A percentile compares a stretch with the other conserved stretches of the same genome.
Evolutionary conservation across 768 basidiomycete species (phyloP).

Genomic region (Serendipita sp.): DNA sequence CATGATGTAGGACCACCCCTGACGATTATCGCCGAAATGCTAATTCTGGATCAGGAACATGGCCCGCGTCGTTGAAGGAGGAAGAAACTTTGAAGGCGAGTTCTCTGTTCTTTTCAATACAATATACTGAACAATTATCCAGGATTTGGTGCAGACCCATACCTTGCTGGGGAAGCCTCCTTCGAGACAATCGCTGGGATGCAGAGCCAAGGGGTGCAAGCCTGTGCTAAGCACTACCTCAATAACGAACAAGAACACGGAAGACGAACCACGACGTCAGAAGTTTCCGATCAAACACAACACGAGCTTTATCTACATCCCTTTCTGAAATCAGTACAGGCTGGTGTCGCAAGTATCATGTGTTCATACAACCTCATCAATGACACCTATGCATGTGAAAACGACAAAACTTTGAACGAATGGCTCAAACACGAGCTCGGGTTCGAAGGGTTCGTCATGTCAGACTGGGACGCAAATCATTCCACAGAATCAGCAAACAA

Average conservation of each 20-base stretch:
- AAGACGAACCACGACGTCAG: constrained; percentile 26
- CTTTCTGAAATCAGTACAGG: constrained; percentile 54
- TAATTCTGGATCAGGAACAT: not conserved
- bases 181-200: constrained; percentile 70
- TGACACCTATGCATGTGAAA: constrained; percentile 56
- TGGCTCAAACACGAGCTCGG: constrained; percentile 61
- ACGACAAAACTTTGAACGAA: constrained; percentile 50
- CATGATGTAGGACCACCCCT: constrained; percentile 48
- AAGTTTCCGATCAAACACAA: constrained; percentile 65
- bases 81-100: constrained; percentile 81
- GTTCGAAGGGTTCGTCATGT: constrained; percentile 66
- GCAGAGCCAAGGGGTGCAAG: constrained; percentile 65
- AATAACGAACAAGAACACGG: constrained; percentile 33
- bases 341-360: constrained; percentile 58
- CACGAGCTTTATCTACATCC: constrained; percentile 52
- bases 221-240: constrained; percentile 71
- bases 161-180: constrained; percentile 57
- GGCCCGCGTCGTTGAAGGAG: constrained; percentile 25
- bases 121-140: not conserved
- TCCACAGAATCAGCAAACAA: constrained; percentile 32
- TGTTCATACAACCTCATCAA: constrained; percentile 43
- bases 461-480: constrained; percentile 53
- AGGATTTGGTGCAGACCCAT: constrained; percentile 72
- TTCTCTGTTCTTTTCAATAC: constrained; percentile 6
- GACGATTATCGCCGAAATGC: not conserved